Evolutionary conservation across 306 rosid genomes (phyloP), one percentile per base, ranked within the genome.

Genomic region (Fragaria ananassa): DNA sequence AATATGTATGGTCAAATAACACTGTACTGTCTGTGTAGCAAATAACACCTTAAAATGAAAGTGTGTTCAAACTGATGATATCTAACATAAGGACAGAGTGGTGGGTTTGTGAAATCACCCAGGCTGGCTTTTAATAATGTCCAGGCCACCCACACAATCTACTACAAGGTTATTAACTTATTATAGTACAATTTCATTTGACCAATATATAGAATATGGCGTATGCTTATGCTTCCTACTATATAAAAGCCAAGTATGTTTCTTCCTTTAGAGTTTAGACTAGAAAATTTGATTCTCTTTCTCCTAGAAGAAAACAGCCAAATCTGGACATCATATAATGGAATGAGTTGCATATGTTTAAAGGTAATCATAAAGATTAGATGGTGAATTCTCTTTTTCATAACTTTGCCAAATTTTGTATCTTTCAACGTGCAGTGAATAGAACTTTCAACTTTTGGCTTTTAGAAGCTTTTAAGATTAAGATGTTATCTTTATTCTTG

Each of bases 31-130:
- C 44, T 63, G 42, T 34, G 12, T 63, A 6, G 68, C 68, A 63
- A 63, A 31, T 34, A 15, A 44, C 23, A 63, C 68, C 68, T 34
- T 31, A 34, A 17, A 63, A 63, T 14, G 10, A 34, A 15, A 12
- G 67, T 29, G 39, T 62, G 65, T 29, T 62, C 44, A 63, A 63
- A 31, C 23, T 63, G 68, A 63, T 34, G 21, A 63, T 13, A 34
- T 15, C 23, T 19, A 60, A 29, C 69, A 35, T 17, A 35, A 64
- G 18, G 45, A 35, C 69, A 64, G 12, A 17, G 45, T 64, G 44
- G 69, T 64, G 69, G 69, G 69, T 35, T 64, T 17, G 67, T 61
- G 69, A 64, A 64, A 49, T 14, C 18, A 21, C 9, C 44, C 69
- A 64, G 44, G 13, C 45, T 64, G 45, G 45, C 23, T 31, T 6